Evolutionary conservation across 1,284 basidiomycete genomes (phyloP).

Genomic region (Filobasidium uniguttulatum): DNA sequence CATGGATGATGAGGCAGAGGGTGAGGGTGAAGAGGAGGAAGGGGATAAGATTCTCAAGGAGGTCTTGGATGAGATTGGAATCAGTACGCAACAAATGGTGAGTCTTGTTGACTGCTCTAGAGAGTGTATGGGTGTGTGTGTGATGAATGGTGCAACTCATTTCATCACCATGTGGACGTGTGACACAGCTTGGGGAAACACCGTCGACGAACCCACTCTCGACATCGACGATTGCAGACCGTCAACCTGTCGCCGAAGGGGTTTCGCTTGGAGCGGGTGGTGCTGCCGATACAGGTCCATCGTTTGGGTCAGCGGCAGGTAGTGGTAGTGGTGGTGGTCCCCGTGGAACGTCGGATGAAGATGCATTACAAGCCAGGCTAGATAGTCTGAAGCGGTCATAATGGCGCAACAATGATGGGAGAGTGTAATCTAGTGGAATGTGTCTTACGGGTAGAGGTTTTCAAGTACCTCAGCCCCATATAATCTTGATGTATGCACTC

Average conservation of each 20-base stretch:
- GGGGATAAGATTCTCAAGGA: conserved; percentile 91
- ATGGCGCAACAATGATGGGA: background rate
- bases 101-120: conserved; percentile 18
- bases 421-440: background rate
- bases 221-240: conserved; percentile 50
- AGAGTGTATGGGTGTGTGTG: background rate
- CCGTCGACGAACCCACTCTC: conserved; percentile 54
- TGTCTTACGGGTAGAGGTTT: background rate
- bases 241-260: conserved; percentile 57
- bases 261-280: conserved; percentile 48
- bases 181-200: conserved; percentile 60
- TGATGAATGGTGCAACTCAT: background rate
- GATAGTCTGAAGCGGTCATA: conserved; percentile 53
- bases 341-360: conserved; percentile 56
- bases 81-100: conserved; percentile 81
- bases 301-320: conserved; percentile 23
- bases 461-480: background rate
- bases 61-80: conserved; percentile 94
- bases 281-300: conserved; percentile 34
- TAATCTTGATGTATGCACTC: background rate
- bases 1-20: conserved; percentile 85
- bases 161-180: too few relatives aligned
- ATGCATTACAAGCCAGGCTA: conserved; percentile 71
- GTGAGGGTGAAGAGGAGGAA: conserved; percentile 77
- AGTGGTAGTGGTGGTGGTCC: conserved; percentile 39